Base-by-base conservation (phyloP, 768 basidiomycete genomes). In the Boletus vinaceobasis region DNA sequence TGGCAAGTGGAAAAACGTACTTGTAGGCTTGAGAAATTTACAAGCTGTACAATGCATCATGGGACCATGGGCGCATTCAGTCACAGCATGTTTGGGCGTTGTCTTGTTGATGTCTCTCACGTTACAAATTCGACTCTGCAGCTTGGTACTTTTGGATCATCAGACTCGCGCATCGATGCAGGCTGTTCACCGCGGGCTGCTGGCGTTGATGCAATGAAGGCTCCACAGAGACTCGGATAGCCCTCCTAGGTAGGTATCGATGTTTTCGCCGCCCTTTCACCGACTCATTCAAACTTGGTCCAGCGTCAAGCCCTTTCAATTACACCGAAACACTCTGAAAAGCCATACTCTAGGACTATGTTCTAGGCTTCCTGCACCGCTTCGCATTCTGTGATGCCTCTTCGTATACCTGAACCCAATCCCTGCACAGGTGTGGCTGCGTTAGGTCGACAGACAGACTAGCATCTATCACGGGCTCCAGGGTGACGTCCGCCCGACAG, bases 401-500 rank as follows among this genome's bases (percentile, higher is more conserved):
- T 15, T 67, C 52, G 46, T 66, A 66, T 21, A 65, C 64, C 51
- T 65, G 59, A 27, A 56, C 55, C 64, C 64, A 65, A n/a, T 65
- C 65, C 59, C 40, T 66, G 32, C 64, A 65, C 56, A 66, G 10
- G 37, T 65, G 64, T 26, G 65, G 65, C 19, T 67, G 65, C 36
- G 46, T 58, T 17, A 59, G 37, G 47, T 65, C 65, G 27, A 67
- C 64, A 13, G 54, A 40, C 4, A 66, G 43, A 44, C 33, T 56
- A 6, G 26, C 43, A 19, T 59, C 40, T 29, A 67, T 35, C n/a
- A 67, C 78, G 0, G 73, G 73, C 44, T 82, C 80, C 33, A 83
- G 66, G 1, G 79, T 80, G 27, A 75, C 65, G 59, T 81, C 79
- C 11, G 79, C 74, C 9, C 68, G 62, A 58, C 81, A 83, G 26